These are phyloP conservation scores for Mycena floridula DNA, from an alignment of 768 basidiomycete species.

Conservation along the genomic window DNA sequence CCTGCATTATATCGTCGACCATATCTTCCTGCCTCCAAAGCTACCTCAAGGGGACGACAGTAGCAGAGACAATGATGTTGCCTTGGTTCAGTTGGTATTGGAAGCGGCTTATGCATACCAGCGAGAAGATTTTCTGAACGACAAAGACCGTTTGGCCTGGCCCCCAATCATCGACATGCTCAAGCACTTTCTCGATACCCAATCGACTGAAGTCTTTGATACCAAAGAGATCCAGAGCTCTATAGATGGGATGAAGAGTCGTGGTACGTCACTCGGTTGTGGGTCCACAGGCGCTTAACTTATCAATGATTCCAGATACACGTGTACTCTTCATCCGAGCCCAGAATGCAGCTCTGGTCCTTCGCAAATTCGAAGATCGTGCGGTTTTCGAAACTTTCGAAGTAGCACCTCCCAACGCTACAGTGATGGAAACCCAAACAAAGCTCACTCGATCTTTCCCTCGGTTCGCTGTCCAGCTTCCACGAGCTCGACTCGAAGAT, in stretches of 20 bases:
- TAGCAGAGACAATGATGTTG: not conserved
- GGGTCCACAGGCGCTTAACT: not conserved
- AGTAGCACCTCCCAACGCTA: slow-evolving; percentile 27
- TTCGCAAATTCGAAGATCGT: slow-evolving; percentile 24
- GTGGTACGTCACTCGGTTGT: not conserved
- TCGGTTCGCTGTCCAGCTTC: slow-evolving; percentile 33
- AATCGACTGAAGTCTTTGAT: no score
- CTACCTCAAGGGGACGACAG: slow-evolving; percentile 32
- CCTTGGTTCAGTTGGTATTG: slow-evolving; percentile 3
- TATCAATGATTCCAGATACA: slow-evolving; percentile 26
- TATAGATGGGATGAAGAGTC: not conserved
- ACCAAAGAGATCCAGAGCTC: no score
- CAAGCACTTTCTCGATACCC: not conserved
- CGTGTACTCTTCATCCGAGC: slow-evolving; percentile 30
- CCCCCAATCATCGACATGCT: slow-evolving; percentile 18
- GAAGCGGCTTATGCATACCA: slow-evolving; percentile 15
- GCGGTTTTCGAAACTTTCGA: slow-evolving; percentile 44
- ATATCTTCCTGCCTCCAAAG: slow-evolving; percentile 36
- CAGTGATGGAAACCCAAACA: slow-evolving; percentile 31
- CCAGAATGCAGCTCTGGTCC: slow-evolving; percentile 43
- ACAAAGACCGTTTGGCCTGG: slow-evolving; percentile 19
- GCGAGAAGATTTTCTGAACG: not conserved
- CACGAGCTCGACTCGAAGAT: slow-evolving; percentile 20
- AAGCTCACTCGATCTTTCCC: slow-evolving; percentile 42
- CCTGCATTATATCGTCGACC: slow-evolving; percentile 28